Percentiles rank a stretch among this genome's conserved stretches.
phyloP scores from a whole-genome alignment of 108 stramenopile genomes.

The Cyclotella baltica region DNA sequence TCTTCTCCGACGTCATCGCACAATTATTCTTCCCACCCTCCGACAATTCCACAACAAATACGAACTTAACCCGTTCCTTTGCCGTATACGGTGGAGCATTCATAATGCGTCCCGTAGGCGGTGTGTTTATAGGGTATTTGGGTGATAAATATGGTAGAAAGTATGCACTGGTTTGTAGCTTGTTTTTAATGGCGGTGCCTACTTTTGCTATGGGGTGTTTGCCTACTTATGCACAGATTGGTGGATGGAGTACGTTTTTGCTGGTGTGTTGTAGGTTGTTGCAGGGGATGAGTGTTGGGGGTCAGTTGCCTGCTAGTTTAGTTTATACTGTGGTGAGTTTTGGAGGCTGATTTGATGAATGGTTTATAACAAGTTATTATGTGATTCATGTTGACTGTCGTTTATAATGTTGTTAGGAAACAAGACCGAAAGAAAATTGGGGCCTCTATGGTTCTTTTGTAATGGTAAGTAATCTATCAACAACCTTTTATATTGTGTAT shows the following conservation, averaged over 20 bases:
- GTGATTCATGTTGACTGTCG: slow-evolving; percentile 33
- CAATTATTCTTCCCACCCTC: slow-evolving; percentile 53
- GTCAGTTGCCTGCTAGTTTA: slow-evolving; percentile 66
- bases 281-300: slow-evolving; percentile 74
- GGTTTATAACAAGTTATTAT: no score
- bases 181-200: slow-evolving; percentile 74
- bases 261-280: slow-evolving; percentile 63
- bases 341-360: no score
- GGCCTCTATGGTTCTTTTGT: slow-evolving; percentile 11
- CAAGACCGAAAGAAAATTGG: not conserved
- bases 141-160: slow-evolving; percentile 76
- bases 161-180: slow-evolving; percentile 57
- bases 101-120: slow-evolving; percentile 73
- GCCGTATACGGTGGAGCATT: slow-evolving; percentile 80
- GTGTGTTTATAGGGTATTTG: slow-evolving; percentile 65
- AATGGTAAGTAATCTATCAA: not conserved
- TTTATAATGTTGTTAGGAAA: not conserved
- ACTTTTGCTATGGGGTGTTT: slow-evolving; percentile 77
- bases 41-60: slow-evolving; percentile 10
- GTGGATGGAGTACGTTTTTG: slow-evolving; percentile 49
- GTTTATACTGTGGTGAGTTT: slow-evolving; percentile 71
- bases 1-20: slow-evolving; percentile 45
- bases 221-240: slow-evolving; percentile 67
- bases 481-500: not conserved
- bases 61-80: slow-evolving; percentile 44